Percentiles rank a stretch among this genome's conserved stretches.
These are phyloP conservation scores for Colletotrichum shisoi DNA, from an alignment of 2,329 filamentous ascomycete genomes.

Conservation along the genomic window DNA sequence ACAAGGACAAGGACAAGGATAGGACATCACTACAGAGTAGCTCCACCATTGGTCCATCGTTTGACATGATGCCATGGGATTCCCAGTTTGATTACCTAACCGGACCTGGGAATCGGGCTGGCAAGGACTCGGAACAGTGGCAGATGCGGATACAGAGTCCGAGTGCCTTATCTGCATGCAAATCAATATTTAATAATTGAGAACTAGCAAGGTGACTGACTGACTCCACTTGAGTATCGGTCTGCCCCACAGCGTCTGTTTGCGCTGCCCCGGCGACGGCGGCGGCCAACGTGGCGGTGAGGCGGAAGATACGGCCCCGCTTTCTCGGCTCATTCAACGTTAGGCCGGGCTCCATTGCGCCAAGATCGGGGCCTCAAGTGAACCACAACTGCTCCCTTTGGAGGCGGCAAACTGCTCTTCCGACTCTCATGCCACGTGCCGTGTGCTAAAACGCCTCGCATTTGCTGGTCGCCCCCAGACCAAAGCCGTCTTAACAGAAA, in stretches of 20 bases:
- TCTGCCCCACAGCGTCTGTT: not conserved
- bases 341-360: not conserved
- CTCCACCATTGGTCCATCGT: slow-evolving; percentile 12
- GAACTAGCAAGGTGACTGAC: too few species aligned
- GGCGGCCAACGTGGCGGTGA: not conserved
- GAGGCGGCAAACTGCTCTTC: too few species aligned
- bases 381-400: not conserved
- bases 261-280: slow-evolving; percentile 2
- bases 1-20: slow-evolving; percentile 13
- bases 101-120: not conserved
- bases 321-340: not conserved
- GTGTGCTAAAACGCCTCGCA: too few species aligned
- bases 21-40: not conserved
- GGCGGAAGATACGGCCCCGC: slow-evolving; percentile 10
- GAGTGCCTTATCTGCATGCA: not conserved
- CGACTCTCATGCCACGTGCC: not conserved
- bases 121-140: not conserved
- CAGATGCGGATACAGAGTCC: too few species aligned
- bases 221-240: not conserved
- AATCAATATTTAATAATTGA: not conserved
- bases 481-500: too few species aligned
- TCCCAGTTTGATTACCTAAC: slow-evolving; percentile 16
- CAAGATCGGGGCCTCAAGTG: not conserved
- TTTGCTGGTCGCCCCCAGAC: too few species aligned
- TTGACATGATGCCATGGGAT: slow-evolving; percentile 13